Percentiles rank a stretch among this genome's conserved stretches.
Conservation (phyloP, 2,329 filamentous ascomycete species). For the Coniochaeta sp. region DNA sequence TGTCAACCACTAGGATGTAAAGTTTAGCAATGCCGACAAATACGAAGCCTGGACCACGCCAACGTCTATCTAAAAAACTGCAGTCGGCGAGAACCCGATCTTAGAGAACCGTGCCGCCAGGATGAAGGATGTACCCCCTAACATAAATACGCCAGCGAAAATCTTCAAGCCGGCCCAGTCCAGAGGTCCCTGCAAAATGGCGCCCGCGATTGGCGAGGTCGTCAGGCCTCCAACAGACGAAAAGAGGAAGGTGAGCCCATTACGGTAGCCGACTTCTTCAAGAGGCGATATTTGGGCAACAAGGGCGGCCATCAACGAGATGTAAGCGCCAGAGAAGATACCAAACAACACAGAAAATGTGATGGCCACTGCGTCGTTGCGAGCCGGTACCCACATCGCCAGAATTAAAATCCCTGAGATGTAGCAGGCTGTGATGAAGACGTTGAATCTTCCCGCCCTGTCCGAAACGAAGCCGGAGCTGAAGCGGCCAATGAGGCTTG, state of each 20-base stretch:
- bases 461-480: constrained; percentile 11
- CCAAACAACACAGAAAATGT: constrained; percentile 18
- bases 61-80: not conserved
- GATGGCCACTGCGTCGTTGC: constrained; percentile 10
- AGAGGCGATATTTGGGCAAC: constrained; percentile 41
- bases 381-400: constrained; percentile 22
- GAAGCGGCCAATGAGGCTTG: constrained; percentile 9
- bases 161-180: constrained; percentile 8
- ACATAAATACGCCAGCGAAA: constrained; percentile 7
- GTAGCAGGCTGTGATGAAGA: constrained; percentile 30
- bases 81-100: not conserved
- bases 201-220: constrained; percentile 49
- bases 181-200: constrained; percentile 10
- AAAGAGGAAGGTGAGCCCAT: constrained; percentile 39
- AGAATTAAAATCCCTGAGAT: constrained; percentile 21
- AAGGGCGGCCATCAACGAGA: constrained; percentile 16
- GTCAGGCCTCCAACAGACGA: constrained; percentile 48
- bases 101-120: not conserved
- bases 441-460: constrained; percentile 13
- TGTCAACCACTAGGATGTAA: too few species aligned
- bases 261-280: constrained; percentile 43
- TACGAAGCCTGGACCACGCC: not conserved
- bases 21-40: too few species aligned
- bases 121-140: not conserved
- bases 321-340: constrained; percentile 18